Conservation (phyloP, 1,284 basidiomycete genomes). For the Tylopilus sp. region DNA sequence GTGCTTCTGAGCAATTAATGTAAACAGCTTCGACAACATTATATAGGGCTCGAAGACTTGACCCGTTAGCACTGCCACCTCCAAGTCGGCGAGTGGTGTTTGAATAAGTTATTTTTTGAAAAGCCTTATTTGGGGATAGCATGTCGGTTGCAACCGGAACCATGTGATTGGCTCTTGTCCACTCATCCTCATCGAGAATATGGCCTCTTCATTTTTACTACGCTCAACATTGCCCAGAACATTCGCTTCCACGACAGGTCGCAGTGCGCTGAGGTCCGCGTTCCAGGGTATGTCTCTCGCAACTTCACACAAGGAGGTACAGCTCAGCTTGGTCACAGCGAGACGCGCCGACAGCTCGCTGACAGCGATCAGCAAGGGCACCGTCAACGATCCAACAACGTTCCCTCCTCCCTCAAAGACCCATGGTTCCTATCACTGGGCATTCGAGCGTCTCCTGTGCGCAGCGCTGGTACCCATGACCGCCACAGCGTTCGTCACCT, state of each 20-base stretch:
- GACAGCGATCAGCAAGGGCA: constrained; percentile 86
- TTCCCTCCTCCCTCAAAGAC: constrained; percentile 80
- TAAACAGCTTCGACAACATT: no score
- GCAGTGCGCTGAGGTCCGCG: constrained; percentile 38
- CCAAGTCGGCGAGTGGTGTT: no score
- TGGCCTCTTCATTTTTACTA: no score
- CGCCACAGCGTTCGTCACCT: constrained; percentile 72
- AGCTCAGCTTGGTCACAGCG: constrained; percentile 28
- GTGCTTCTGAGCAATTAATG: no score
- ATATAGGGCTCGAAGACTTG: no score
- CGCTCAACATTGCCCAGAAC: no score
- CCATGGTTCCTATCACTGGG: constrained; percentile 97
- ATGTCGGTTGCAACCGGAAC: no score
- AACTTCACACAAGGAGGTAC: not conserved
- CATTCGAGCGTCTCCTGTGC: constrained; percentile 90
- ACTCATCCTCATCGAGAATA: no score
- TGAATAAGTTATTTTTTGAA: no score
- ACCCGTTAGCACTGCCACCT: no score
- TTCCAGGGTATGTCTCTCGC: constrained; percentile 19
- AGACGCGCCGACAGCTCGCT: constrained; percentile 36
- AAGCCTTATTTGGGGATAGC: no score
- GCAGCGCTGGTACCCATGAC: constrained; percentile 88
- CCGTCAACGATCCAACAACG: constrained; percentile 91
- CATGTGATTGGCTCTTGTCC: no score
- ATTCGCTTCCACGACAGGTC: constrained; percentile 39